A percentile compares a stretch with the other conserved stretches of the same genome.
Conservation (phyloP, 2,329 filamentous ascomycete species). For the Chrysoporthe austroafricana region DNA sequence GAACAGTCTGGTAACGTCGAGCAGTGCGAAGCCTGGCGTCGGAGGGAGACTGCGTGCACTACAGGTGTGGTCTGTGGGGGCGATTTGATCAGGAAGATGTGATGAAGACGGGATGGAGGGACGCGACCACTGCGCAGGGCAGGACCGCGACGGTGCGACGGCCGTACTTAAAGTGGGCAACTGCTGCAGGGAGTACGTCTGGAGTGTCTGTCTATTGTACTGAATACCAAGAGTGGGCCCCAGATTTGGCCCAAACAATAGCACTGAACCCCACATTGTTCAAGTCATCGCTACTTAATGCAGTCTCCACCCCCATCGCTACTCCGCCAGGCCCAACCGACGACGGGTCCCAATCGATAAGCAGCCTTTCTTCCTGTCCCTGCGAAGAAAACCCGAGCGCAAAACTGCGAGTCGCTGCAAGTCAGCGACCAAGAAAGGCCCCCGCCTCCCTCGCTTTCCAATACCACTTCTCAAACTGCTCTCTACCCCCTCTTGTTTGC, state of each 20-base stretch:
- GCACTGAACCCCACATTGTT: neutral
- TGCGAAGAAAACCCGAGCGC: conserved; percentile 7
- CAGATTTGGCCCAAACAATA: neutral
- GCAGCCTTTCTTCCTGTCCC: conserved; percentile 5
- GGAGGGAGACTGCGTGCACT: no score
- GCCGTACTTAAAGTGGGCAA: neutral
- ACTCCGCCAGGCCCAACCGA: neutral
- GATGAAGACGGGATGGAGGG: neutral
- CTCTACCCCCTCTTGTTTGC: neutral
- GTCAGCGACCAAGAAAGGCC: neutral
- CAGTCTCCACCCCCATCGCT: neutral
- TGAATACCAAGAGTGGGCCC: neutral
- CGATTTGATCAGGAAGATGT: neutral
- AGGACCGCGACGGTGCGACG: neutral
- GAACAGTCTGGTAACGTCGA: no score
- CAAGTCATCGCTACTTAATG: neutral
- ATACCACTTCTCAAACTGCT: neutral
- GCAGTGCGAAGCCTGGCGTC: no score
- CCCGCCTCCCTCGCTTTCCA: neutral
- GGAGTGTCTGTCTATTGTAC: neutral
- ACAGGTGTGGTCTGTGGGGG: neutral
- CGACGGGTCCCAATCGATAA: conserved; percentile 11
- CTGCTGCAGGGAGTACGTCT: neutral
- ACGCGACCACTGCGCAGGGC: neutral
- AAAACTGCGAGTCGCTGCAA: neutral